Conservation (phyloP, 2,329 filamentous ascomycete species). For the Claviceps sorghi region DNA sequence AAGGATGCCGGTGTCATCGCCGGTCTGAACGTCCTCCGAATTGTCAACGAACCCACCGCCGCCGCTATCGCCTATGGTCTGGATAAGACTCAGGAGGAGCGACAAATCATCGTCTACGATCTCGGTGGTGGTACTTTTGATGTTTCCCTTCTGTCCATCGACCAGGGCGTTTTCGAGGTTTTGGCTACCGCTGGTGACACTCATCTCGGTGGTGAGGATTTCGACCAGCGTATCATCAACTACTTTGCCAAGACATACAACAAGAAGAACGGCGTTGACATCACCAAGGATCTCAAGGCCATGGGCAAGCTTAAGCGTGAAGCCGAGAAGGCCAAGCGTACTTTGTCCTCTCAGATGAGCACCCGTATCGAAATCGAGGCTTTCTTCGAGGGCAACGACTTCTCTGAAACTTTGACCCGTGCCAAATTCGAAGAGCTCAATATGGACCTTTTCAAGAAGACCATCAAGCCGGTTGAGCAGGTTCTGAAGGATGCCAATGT, state of each 20-base stretch:
- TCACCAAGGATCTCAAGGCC: conserved; percentile 88
- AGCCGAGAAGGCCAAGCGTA: conserved; percentile 98
- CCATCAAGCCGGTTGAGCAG: conserved; percentile 95
- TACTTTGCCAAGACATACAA: conserved; percentile 96
- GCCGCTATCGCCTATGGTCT: conserved; percentile 91
- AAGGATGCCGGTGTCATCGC: conserved; percentile 90
- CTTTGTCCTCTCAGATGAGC: conserved; percentile 85
- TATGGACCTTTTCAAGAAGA: conserved; percentile 99
- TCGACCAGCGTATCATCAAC: conserved; percentile 94
- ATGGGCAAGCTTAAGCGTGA: conserved; percentile 99
- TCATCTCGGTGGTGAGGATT: conserved; percentile 96
- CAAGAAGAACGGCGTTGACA: conserved; percentile 89
- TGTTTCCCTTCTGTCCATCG: conserved; percentile 84
- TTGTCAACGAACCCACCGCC: conserved; percentile 92
- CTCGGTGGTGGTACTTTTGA: conserved; percentile 90
- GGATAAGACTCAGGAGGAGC: conserved; percentile 70
- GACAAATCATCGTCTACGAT: conserved; percentile 87
- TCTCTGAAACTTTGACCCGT: conserved; percentile 94
- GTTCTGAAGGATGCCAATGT: conserved; percentile 97
- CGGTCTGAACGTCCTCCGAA: conserved; percentile 86
- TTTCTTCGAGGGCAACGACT: conserved; percentile 93
- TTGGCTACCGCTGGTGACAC: conserved; percentile 92
- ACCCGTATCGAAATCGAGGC: conserved; percentile 93
- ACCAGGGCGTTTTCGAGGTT: conserved; percentile 88
- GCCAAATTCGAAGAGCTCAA: conserved; percentile 99